Percentiles rank a stretch among this genome's conserved stretches.
Evolutionary conservation across 2,329 filamentous ascomycete species (phyloP).

Genomic region (Neofusicoccum sp.): DNA sequence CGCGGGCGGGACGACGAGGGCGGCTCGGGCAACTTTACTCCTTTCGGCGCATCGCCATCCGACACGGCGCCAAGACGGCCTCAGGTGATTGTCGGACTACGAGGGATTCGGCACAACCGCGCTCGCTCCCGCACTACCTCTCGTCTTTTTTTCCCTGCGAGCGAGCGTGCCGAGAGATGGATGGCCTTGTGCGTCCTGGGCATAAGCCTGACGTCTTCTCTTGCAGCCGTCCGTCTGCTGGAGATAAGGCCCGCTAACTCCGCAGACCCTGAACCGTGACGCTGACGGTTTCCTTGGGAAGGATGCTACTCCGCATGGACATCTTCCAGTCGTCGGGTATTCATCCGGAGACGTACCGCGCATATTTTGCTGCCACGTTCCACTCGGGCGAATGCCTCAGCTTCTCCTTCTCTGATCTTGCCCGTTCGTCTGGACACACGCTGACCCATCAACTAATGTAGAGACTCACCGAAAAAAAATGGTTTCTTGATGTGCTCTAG

Average conservation of each 20-base stretch:
- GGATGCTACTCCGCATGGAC: not conserved
- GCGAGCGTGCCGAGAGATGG: not conserved
- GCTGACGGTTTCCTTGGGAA: not conserved
- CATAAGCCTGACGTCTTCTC: not conserved
- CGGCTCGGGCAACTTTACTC: slow-evolving; percentile 3
- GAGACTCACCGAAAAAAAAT: not conserved
- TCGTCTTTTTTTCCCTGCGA: not conserved
- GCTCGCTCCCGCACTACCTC: not conserved
- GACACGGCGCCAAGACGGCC: not conserved
- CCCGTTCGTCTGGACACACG: not conserved
- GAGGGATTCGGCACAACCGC: not conserved
- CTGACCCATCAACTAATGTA: not conserved
- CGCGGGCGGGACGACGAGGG: not conserved
- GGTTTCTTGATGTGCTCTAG: not conserved
- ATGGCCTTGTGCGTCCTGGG: not conserved
- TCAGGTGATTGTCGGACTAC: slow-evolving; percentile 5
- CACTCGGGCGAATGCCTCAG: too few species aligned
- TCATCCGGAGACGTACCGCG: not conserved
- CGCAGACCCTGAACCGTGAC: not conserved
- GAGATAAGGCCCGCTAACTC: not conserved
- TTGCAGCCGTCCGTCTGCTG: not conserved
- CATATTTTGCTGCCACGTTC: not conserved
- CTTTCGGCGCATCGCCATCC: slow-evolving; percentile 1
- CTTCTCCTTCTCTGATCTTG: not conserved
- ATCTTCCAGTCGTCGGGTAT: not conserved